Evolutionary conservation across 257 asterid species (phyloP).

Genomic region (Petunia axillaris): DNA sequence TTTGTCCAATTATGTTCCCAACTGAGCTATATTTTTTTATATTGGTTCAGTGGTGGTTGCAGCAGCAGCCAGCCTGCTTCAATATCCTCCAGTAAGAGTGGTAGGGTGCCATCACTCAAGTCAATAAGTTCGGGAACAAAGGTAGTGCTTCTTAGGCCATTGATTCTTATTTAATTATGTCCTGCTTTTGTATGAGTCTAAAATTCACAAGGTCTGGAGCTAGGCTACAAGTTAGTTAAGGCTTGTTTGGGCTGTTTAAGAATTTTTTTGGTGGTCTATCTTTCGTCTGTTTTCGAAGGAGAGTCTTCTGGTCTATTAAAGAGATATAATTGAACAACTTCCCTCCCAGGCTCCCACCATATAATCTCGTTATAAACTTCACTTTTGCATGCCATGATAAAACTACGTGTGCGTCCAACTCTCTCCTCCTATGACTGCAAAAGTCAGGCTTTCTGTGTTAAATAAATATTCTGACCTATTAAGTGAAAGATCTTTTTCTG

Average conservation of each 20-base stretch:
- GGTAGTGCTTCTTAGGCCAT: slow-evolving; percentile 43
- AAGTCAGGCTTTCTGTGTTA: neutral
- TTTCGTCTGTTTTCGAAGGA: neutral
- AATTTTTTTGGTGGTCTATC: neutral
- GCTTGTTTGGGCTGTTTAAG: neutral
- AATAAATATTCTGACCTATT: neutral
- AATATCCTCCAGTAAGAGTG: slow-evolving; percentile 40
- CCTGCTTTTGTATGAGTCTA: neutral
- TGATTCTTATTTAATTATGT: neutral
- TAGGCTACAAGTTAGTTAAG: slow-evolving; percentile 12
- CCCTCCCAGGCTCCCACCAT: neutral
- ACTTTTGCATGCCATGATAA: neutral
- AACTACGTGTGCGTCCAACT: neutral
- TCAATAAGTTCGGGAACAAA: slow-evolving; percentile 60
- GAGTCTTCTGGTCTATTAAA: neutral
- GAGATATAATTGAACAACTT: neutral
- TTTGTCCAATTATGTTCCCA: neutral
- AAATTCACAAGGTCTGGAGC: neutral
- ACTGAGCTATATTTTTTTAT: slow-evolving; percentile 19
- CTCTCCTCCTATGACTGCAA: neutral
- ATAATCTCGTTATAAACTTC: slow-evolving; percentile 5
- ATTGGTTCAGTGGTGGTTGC: slow-evolving; percentile 58
- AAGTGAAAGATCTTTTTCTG: neutral
- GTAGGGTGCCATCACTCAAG: slow-evolving; percentile 56
- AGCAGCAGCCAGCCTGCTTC: slow-evolving; percentile 39